Base-by-base conservation (phyloP, 140 eudicot species). In the Anethum foeniculum region DNA sequence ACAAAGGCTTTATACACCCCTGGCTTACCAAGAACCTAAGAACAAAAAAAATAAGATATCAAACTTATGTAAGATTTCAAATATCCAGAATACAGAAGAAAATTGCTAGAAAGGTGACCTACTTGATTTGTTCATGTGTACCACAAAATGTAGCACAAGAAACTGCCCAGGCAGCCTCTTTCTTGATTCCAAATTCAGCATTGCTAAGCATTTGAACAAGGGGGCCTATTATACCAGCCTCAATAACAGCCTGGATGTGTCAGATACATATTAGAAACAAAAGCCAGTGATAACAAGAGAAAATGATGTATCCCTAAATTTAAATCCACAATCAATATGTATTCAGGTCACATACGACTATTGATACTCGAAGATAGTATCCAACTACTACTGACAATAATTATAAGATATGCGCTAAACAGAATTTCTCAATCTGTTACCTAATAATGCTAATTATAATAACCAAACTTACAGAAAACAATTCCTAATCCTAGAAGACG, bases 151-250 rank as follows among this genome's bases (percentile, higher is more conserved):
- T 87, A 71, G 88, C 88, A 82, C 80, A 80, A 28, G 85, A 82
- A 58, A 87, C 80, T 27, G 90, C 88, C 87, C 87, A 86, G 47
- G 88, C 88, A 80, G 88, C 88, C 79, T 84, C 86, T 80, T 80
- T 82, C 86, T 87, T 82, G 41, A 87, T 82, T 41, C 80, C 86
- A 75, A 87, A 85, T 77, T 87, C 87, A 34, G 90, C 90, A 87
- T 34, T 87, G 79, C 73, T 82, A 32, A 87, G 88, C 56, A 87
- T 77, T 21, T 44, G 49, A 60, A 84, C 81, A 62, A 87, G 90
- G 16, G 87, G 86, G 21, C 51, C 67, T 19, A 87, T 60, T 14
- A 87, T 77, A 74, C 85, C 85, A 64, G 88, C 86, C 71, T 73
- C 86, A 78, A 87, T 85, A 43, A 87, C 86, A 85, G 86, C 85